Evolutionary conservation across 306 rosid genomes (phyloP), one percentile per base, ranked within the genome.

Genomic region (Inga oerstediana): DNA sequence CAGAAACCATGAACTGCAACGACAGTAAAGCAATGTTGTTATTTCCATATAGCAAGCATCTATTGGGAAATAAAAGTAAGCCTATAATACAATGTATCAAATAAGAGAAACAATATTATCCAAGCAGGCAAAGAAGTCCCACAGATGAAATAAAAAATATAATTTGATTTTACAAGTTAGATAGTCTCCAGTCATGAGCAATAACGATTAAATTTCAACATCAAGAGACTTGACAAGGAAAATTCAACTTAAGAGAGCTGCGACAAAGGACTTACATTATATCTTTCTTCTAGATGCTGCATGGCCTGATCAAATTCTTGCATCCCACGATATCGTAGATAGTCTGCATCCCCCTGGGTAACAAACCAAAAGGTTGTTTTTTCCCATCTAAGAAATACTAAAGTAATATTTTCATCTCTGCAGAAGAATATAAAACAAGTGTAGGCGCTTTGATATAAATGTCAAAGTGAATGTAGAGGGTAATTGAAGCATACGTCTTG

Each of bases 231-330:
- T 69, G n/a, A 78, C n/a, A 5, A 75, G 68, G 71, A 82, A 1
- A 65, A 44, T 76, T 84, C 22, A 72, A 46, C 9, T 13, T 27
- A 45, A 54, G 62, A 75, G 80, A 45, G 61, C 27, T 16, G 44
- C 70, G 52, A 54, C 66, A 77, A 35, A 71, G 10, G 56, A 84
- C 99, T 97, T 92, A 96, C 99, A 77, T 90, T 86, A 87, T 86
- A 94, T 56, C 82, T 84, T 86, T 92, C 97, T 94, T 97, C 99
- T 77, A 97, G 87, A 83, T 91, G 97, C 86, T 97, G 99, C 98
- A 97, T 97, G 51, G 97, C 97, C 84, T 20, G 97, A 89, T 97
- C 99, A 81, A 97, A 97, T 83, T 94, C 97, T 89, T 97, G 97
- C 99, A 97, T 74, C 48, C 98, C 97, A 16, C 2, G 91, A 84